phyloP scores from a whole-genome alignment of 2,329 filamentous ascomycete genomes.

The Hortaea werneckii region DNA sequence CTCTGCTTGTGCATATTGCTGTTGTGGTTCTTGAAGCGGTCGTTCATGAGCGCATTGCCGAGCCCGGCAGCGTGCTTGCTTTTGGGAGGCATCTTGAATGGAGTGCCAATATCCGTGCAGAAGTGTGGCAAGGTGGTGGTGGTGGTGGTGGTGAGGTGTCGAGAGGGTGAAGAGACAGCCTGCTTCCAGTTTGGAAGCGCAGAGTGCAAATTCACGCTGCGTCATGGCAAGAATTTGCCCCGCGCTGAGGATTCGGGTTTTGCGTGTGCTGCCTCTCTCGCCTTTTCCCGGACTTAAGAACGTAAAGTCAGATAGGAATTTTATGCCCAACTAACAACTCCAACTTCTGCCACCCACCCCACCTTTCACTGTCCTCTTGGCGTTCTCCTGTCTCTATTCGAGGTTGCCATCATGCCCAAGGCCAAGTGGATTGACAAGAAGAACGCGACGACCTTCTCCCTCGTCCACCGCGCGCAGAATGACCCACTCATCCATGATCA shows the following conservation, averaged over 20 bases:
- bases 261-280: too few relatives aligned
- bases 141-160: constrained; percentile 3
- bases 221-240: too few relatives aligned
- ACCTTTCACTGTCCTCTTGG: too few relatives aligned
- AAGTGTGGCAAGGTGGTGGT: constrained; percentile 4
- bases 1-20: constrained; percentile 66
- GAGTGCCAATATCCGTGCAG: too few relatives aligned
- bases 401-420: background rate
- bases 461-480: constrained; percentile 93
- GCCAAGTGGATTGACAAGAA: constrained; percentile 61
- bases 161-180: background rate
- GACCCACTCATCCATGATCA: constrained; percentile 94
- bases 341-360: too few relatives aligned
- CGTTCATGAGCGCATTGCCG: constrained; percentile 94
- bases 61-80: constrained; percentile 91
- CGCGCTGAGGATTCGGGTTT: too few relatives aligned
- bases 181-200: background rate
- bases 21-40: constrained; percentile 90
- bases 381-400: too few relatives aligned
- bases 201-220: background rate
- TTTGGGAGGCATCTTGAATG: constrained; percentile 60
- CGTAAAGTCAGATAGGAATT: too few relatives aligned
- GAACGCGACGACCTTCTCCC: constrained; percentile 80
- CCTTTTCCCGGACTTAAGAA: too few relatives aligned
- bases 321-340: too few relatives aligned